phyloP scores from a whole-genome alignment of 23 red algal species.

The Chondrus crispus region DNA sequence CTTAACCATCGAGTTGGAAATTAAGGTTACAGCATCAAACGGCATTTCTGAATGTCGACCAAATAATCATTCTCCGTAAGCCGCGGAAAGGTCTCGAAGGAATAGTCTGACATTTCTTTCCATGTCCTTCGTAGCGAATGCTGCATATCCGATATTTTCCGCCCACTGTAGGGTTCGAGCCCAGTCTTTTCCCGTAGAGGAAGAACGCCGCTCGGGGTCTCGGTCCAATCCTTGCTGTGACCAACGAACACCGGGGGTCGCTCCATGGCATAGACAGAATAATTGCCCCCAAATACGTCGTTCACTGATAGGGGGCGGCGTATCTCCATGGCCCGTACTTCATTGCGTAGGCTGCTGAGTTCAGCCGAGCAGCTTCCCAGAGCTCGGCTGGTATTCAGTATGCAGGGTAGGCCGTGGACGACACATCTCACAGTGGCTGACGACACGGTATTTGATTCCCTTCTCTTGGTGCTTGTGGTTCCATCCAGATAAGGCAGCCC shows the following conservation, averaged over 20 bases:
- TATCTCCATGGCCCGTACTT: too few species aligned
- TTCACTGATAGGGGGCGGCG: conserved; percentile 22
- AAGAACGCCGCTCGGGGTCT: conserved; percentile 27
- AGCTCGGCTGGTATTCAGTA: conserved; percentile 10
- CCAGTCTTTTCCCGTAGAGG: conserved; percentile 49
- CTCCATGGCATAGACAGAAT: background rate
- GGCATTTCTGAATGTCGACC: conserved; percentile 20
- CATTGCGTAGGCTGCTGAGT: background rate
- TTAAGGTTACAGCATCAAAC: conserved; percentile 40
- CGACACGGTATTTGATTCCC: conserved; percentile 14
- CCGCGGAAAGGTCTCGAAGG: conserved; percentile 45
- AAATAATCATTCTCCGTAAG: conserved; percentile 46
- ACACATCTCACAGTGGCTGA: conserved; percentile 28
- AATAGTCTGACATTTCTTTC: conserved; percentile 31
- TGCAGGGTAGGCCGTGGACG: conserved; percentile 3
- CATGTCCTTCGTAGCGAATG: conserved; percentile 25
- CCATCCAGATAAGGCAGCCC: too few species aligned
- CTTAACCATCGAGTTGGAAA: conserved; percentile 14
- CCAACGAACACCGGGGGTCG: conserved; percentile 31
- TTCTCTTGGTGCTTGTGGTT: too few species aligned
- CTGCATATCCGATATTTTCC: conserved; percentile 47
- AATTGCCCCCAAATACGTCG: background rate
- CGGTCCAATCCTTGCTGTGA: conserved; percentile 34
- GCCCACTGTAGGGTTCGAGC: conserved; percentile 32
- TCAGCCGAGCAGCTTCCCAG: too few species aligned